Evolutionary conservation across 192 early-diverging fungal species (phyloP), one percentile per base, ranked within the genome.

Genomic region (Kappamyces sp.): DNA sequence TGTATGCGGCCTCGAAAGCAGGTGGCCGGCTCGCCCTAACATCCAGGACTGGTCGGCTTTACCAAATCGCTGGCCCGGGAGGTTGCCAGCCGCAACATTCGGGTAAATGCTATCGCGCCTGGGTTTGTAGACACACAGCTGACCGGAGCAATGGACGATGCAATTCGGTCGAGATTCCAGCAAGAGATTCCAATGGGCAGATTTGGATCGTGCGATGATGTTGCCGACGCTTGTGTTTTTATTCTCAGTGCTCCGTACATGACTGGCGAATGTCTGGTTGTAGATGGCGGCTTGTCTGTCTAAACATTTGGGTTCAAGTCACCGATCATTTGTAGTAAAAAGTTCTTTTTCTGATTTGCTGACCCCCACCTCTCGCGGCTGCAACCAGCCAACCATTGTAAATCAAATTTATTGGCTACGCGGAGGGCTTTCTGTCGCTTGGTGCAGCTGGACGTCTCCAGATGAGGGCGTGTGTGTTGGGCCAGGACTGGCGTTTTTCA

Each of bases 121-220:
- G 93, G 93, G 40, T 93, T 86, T 62, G 88, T 92, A 41, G 80
- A 81, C 4, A 93, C 93, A 0, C 80, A 89, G 42, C 88, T 90
- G 85, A 89, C 81, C 9, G 48, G 68, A 15, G 69, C 78, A 85
- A 74, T 60, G 60, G 81, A 57, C 14, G 60, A 79, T 34, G 30
- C 60, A 0, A 66, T 69, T 14, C 62, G 66, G 4, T 65, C 57
- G n/a, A 73, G 67, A 34, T 63, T 52, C 32, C 49, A 67, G 11
- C 64, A 84, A 49, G 66, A 57, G 8, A 84, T 74, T 22, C 73
- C 79, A 2, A 58, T 86, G 12, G 67, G 73, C n/a, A 68, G 80
- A 37, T 61, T 87, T 55, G 85, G 85, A 22, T 55, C 48, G 6
- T 65, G 77, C 3, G 69, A 84, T 64, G 77, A 88, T 41, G 68